These are phyloP conservation scores for Microdochium paspali DNA, from an alignment of 2,329 filamentous ascomycete species.

Conservation along the genomic window DNA sequence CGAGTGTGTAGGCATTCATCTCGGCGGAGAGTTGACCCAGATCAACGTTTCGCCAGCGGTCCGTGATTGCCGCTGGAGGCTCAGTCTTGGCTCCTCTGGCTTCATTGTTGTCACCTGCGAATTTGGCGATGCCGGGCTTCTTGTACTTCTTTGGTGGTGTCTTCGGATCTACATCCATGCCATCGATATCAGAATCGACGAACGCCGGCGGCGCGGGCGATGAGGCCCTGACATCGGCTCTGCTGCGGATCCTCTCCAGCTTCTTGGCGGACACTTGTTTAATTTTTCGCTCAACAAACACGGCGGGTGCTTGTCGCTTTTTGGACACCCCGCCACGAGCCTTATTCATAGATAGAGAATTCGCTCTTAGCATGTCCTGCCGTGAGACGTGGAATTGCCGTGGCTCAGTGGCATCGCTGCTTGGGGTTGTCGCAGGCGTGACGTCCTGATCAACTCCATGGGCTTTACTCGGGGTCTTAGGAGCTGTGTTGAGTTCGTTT, in stretches of 20 bases:
- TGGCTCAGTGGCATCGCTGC: constrained; percentile 14
- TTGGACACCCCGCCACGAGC: constrained; percentile 25
- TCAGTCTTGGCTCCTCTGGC: constrained; percentile 11
- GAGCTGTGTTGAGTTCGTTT: no score
- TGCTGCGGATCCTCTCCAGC: constrained; percentile 10
- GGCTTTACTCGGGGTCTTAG: constrained; percentile 8
- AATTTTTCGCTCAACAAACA: constrained; percentile 46
- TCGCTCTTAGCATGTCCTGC: constrained; percentile 26
- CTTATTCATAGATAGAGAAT: constrained; percentile 12
- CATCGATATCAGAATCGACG: constrained; percentile 6
- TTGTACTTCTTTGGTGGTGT: constrained; percentile 18
- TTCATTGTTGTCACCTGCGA: constrained; percentile 7
- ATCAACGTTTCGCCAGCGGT: constrained; percentile 26
- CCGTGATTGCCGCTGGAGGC: constrained; percentile 16
- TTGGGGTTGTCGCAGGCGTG: constrained; percentile 1
- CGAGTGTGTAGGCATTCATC: constrained; percentile 39
- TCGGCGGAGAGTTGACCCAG: constrained; percentile 18
- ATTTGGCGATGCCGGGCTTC: constrained; percentile 22
- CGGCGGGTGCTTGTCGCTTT: constrained; percentile 32
- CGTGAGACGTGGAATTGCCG: constrained; percentile 48
- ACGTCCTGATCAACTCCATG: constrained; percentile 3
- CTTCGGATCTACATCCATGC: constrained; percentile 14
- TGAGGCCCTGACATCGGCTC: constrained; percentile 5
- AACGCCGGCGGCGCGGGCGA: background rate
- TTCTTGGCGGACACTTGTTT: constrained; percentile 16